Conservation (phyloP, 2,329 filamentous ascomycete genomes). For the Magnaporthiopsis rhizophila region DNA sequence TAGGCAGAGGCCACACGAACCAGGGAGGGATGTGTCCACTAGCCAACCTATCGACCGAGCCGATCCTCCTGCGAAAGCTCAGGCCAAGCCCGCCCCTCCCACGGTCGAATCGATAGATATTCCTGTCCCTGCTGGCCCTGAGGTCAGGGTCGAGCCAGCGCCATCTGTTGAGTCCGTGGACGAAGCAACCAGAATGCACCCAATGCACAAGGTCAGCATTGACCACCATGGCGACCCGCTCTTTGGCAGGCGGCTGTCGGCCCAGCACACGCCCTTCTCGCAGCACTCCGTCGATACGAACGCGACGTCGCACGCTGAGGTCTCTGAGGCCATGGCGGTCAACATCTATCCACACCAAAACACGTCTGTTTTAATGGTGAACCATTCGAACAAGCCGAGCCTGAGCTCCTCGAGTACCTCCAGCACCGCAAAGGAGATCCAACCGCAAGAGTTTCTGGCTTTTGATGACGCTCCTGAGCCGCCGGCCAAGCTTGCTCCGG, state of each 20-base stretch:
- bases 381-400: constrained; percentile 44
- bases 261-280: constrained; percentile 55
- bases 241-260: constrained; percentile 43
- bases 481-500: constrained; percentile 16
- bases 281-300: constrained; percentile 53
- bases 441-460: not conserved
- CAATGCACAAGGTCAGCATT: constrained; percentile 27
- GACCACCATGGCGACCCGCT: constrained; percentile 47
- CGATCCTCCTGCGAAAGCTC: not conserved
- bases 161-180: constrained; percentile 23
- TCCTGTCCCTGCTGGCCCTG: constrained; percentile 10
- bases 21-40: not conserved
- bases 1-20: not conserved
- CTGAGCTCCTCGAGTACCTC: constrained; percentile 29
- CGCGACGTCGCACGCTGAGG: constrained; percentile 43
- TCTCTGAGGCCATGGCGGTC: constrained; percentile 55
- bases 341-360: constrained; percentile 58
- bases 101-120: not conserved
- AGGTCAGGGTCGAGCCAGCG: constrained; percentile 20
- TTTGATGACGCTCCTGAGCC: constrained; percentile 15
- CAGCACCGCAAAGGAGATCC: constrained; percentile 8
- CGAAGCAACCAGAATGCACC: constrained; percentile 14
- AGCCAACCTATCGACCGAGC: constrained; percentile 8
- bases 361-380: constrained; percentile 52
- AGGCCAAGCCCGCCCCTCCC: not conserved